Percentiles rank a stretch among this genome's conserved stretches.
Conservation (phyloP, 1,284 basidiomycete genomes). For the Cutaneotrichosporon cavernicola region DNA sequence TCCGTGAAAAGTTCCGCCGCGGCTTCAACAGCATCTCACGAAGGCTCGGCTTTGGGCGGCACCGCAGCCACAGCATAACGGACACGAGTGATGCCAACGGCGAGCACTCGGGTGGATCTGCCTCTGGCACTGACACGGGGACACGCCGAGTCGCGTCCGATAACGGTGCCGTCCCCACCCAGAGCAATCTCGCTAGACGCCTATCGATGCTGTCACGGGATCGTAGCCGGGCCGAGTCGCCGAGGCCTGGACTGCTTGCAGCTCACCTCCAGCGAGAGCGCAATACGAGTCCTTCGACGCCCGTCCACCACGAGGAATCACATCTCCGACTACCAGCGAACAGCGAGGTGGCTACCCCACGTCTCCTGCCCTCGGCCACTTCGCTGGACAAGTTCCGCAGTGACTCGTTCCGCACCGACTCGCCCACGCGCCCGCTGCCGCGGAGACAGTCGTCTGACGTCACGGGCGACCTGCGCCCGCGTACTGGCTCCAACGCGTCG, state of each 20-base stretch:
- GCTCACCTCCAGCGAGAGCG: constrained; percentile 11
- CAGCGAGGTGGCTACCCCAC: constrained; percentile 14
- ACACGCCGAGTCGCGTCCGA: constrained; percentile 20
- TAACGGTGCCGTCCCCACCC: constrained; percentile 15
- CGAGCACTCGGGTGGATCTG: constrained; percentile 12
- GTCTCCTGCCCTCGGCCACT: constrained; percentile 21
- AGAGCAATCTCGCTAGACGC: constrained; percentile 16
- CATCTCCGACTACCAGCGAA: constrained; percentile 16
- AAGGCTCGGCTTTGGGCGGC: constrained; percentile 34
- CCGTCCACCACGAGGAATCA: constrained; percentile 14
- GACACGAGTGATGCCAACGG: constrained; percentile 29
- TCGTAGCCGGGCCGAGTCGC: constrained; percentile 16
- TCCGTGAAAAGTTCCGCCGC: constrained; percentile 44
- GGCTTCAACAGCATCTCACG: constrained; percentile 42
- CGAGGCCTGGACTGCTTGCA: constrained; percentile 20
- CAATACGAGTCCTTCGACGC: not conserved
- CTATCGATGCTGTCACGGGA: constrained; percentile 16
- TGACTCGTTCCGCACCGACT: constrained; percentile 17
- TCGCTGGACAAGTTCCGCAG: constrained; percentile 23
- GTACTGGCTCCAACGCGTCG: constrained; percentile 19
- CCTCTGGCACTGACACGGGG: not conserved
- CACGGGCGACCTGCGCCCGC: constrained; percentile 13
- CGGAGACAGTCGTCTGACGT: constrained; percentile 24
- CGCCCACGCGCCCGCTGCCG: not conserved
- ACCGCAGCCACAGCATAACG: constrained; percentile 40